phyloP scores from a whole-genome alignment of 2,329 filamentous ascomycete species.

The Karstenula rhodostoma region DNA sequence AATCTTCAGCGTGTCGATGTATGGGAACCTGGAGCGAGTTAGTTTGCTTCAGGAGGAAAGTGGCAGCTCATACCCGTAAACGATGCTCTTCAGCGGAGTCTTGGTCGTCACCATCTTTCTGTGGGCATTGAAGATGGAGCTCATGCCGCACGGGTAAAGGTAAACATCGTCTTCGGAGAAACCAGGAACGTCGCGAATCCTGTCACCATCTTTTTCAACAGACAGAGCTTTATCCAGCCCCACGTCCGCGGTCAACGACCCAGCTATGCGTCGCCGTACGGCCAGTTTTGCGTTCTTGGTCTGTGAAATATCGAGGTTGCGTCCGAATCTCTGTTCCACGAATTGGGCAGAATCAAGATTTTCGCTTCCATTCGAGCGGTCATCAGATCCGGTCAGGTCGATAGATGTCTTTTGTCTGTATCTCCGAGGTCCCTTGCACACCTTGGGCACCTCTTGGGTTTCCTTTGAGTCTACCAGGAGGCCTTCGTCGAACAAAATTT shows the following conservation, averaged over 20 bases:
- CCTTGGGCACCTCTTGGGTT: conserved; percentile 47
- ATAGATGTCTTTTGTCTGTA: conserved; percentile 74
- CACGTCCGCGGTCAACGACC: conserved; percentile 76
- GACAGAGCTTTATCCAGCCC: conserved; percentile 69
- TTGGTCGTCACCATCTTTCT: conserved; percentile 72
- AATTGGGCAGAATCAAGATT: conserved; percentile 77
- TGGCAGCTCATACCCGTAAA: conserved; percentile 68
- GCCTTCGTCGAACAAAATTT: conserved; percentile 75
- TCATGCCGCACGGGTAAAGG: conserved; percentile 91
- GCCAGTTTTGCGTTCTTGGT: conserved; percentile 85
- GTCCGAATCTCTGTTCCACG: conserved; percentile 91
- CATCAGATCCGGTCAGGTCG: conserved; percentile 45
- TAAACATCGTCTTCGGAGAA: conserved; percentile 89
- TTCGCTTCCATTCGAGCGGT: conserved; percentile 43
- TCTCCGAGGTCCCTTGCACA: conserved; percentile 76
- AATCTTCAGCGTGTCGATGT: conserved; percentile 95
- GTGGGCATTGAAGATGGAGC: conserved; percentile 90
- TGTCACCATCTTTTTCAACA: conserved; percentile 54
- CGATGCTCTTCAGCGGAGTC: conserved; percentile 77
- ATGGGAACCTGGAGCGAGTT: conserved; percentile 71
- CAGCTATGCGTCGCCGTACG: conserved; percentile 86
- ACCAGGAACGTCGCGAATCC: conserved; percentile 60
- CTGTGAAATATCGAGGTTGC: conserved; percentile 83
- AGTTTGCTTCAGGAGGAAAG: conserved; percentile 9
- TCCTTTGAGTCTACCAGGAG: conserved; percentile 64